Conservation (phyloP, 129 eudicot genomes). For the Gnaphalium uliginosum region DNA sequence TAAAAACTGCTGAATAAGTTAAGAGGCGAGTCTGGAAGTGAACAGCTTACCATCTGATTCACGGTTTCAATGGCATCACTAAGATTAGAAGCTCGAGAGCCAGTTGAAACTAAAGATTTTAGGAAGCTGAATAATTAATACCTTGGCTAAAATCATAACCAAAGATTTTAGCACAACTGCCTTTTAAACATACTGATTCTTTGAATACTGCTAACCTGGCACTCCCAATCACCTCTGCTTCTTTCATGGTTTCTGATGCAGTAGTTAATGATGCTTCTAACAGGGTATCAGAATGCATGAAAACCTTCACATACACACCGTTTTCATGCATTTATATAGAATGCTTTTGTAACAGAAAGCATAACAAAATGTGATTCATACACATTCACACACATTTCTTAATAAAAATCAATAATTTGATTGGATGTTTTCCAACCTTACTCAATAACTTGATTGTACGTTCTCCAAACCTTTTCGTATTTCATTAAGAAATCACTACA, state of each 20-base stretch:
- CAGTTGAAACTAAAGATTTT: constrained; percentile 66
- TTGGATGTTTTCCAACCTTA: not conserved
- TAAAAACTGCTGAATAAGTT: too few species aligned
- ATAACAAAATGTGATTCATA: not conserved
- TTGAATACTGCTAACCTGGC: constrained; percentile 66
- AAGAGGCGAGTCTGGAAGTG: too few species aligned
- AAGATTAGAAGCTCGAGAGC: constrained; percentile 92
- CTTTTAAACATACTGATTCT: constrained; percentile 73
- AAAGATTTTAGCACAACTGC: constrained; percentile 54
- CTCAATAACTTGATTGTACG: not conserved
- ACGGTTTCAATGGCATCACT: constrained; percentile 82
- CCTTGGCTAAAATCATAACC: constrained; percentile 91
- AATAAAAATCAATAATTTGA: not conserved
- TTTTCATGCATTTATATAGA: not conserved
- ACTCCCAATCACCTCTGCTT: constrained; percentile 41
- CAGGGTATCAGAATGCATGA: not conserved
- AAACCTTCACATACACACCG: too few species aligned
- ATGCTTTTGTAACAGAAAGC: not conserved
- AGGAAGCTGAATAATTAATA: constrained; percentile 54
- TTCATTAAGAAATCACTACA: not conserved
- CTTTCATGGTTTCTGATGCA: not conserved
- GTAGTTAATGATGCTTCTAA: not conserved
- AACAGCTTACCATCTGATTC: constrained; percentile 69
- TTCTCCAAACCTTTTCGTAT: not conserved
- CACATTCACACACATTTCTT: not conserved